Conservation (phyloP, 768 basidiomycete genomes). For the Leccinum subtestaceum region DNA sequence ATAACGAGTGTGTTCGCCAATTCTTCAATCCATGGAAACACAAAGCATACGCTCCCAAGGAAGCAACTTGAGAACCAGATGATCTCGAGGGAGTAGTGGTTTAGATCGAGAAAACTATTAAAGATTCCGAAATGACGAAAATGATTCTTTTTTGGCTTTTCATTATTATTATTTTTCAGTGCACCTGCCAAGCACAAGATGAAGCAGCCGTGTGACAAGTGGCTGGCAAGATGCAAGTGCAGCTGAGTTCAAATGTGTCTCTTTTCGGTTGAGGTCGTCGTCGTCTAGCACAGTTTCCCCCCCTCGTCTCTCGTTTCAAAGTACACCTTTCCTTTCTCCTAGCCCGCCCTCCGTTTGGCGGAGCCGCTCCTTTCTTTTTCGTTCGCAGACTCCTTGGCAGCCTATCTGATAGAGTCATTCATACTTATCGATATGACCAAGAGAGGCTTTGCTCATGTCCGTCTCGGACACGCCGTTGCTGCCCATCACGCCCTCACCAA, state of each 20-base stretch:
- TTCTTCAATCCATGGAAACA: too few relatives aligned
- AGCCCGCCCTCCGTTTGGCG: slow-evolving; percentile 24
- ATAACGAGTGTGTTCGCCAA: too few relatives aligned
- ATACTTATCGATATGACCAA: slow-evolving; percentile 23
- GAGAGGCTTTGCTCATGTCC: slow-evolving; percentile 29
- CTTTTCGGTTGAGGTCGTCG: slow-evolving; percentile 7
- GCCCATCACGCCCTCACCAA: slow-evolving; percentile 18
- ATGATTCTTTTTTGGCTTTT: too few relatives aligned
- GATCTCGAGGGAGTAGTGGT: too few relatives aligned
- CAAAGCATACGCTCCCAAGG: too few relatives aligned
- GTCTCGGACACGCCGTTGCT: slow-evolving; percentile 21
- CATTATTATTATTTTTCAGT: too few relatives aligned
- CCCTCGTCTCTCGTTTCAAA: slow-evolving; percentile 12
- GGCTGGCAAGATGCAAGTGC: slow-evolving; percentile 7
- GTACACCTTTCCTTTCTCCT: slow-evolving; percentile 15
- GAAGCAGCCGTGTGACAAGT: slow-evolving; percentile 1
- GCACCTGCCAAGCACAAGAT: neutral
- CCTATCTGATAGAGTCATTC: neutral
- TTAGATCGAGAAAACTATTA: too few relatives aligned
- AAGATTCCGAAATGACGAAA: too few relatives aligned
- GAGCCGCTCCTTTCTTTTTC: slow-evolving; percentile 27
- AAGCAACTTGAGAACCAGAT: too few relatives aligned
- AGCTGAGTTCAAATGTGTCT: slow-evolving; percentile 27
- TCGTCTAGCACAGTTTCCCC: slow-evolving; percentile 5
- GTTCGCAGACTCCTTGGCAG: slow-evolving; percentile 5